phyloP scores from a whole-genome alignment of 192 early-diverging fungal species.

The Backusella luteola region DNA sequence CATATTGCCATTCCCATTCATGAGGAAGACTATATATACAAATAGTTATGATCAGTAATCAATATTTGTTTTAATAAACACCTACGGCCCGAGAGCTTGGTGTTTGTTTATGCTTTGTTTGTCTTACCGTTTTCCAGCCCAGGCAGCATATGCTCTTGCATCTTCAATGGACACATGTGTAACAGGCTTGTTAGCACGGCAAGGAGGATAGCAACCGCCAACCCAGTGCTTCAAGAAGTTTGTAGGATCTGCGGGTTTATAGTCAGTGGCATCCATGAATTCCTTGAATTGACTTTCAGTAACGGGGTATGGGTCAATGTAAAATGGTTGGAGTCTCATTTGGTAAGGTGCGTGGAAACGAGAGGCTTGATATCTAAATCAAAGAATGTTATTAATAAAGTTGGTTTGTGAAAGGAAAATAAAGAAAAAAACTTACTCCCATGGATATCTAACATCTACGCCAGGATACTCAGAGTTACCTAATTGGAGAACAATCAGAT shows the following conservation, averaged over 20 bases:
- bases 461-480: constrained; percentile 16
- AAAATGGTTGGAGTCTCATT: constrained; percentile 21
- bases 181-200: constrained; percentile 19
- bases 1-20: constrained; percentile 30
- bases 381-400: background rate
- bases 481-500: background rate
- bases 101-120: background rate
- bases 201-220: constrained; percentile 16
- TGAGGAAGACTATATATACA: constrained; percentile 18
- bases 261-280: constrained; percentile 21
- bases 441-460: constrained; percentile 25
- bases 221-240: constrained; percentile 28
- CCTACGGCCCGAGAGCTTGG: background rate
- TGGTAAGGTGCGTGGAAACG: constrained; percentile 14
- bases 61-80: background rate
- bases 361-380: constrained; percentile 16
- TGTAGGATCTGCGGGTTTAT: constrained; percentile 22
- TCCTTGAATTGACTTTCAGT: constrained; percentile 24
- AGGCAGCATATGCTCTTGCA: constrained; percentile 22
- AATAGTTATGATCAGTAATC: background rate
- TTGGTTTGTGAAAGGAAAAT: background rate
- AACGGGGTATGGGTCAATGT: constrained; percentile 20
- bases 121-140: constrained; percentile 26
- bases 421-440: constrained; percentile 22
- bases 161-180: constrained; percentile 29